Evolutionary conservation across 768 basidiomycete species (phyloP), one percentile per base, ranked within the genome.

Genomic region (Hygrophorus pudorinus): DNA sequence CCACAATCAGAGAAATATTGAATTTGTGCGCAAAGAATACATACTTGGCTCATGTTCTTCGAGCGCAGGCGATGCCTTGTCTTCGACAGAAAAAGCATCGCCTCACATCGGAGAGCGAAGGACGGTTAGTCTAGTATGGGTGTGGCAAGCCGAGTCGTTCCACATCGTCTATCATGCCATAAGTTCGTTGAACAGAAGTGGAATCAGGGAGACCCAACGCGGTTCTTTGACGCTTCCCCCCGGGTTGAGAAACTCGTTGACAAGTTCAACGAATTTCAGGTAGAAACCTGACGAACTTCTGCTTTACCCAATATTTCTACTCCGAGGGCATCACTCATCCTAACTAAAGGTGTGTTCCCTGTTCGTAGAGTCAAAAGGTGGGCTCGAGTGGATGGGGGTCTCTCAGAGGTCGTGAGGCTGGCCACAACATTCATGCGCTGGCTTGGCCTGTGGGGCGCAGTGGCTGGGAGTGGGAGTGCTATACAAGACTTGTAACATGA

Each of bases 201-300:
- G 44, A 49, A 16, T 2, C 3, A n/a, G 1, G 16, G 14, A 24
- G 48, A 60, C 0, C 93, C 94, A n/a, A 98, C 94, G 24, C 96
- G 78, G 61, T n/a, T 99, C 96, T 61, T 99, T 99, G 40, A 97
- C 86, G 42, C 93, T 97, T 32, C 96, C 96, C 17, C 94, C 94
- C 1, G 96, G 94, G 62, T 99, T 99, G 48, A 98, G 59, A 58
- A 83, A 99, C 90, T 98, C 34, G 6, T 14, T 35, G 14, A 35
- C 5, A 10, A 4, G n/a, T 31, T 3, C 29, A 12, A n/a, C 13
- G 7, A 24, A 14, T 42, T n/a, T 9, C 12, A 4, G 5, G 31
- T 14, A n/a, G 14, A 21, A 2, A 11, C 27, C 10, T 28, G 21
- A 38, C 66, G 38, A 45, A 88, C 92, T 72, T 97, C 93, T 9